Evolutionary conservation across 768 basidiomycete species (phyloP).

Genomic region (Leccinum barrowsii): DNA sequence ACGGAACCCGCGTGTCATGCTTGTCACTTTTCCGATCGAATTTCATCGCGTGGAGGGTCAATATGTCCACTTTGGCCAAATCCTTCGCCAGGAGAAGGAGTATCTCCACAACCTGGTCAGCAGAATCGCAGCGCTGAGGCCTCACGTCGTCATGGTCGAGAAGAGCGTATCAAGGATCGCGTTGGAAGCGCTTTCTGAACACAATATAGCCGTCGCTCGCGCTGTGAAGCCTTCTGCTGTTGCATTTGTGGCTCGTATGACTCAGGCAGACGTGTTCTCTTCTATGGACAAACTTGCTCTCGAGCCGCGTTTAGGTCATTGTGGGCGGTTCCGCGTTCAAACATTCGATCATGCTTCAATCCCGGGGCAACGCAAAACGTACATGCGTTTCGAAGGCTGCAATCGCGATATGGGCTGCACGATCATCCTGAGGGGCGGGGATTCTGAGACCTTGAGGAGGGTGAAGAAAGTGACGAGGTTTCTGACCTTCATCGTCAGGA

Average conservation of each 20-base stretch:
- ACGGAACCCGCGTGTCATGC: constrained; percentile 89
- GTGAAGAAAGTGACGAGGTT: constrained; percentile 93
- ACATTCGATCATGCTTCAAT: constrained; percentile 93
- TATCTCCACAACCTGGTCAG: constrained; percentile 84
- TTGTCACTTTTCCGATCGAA: constrained; percentile 92
- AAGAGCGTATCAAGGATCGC: constrained; percentile 89
- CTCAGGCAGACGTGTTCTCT: constrained; percentile 90
- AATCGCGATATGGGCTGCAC: constrained; percentile 92
- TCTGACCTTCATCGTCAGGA: constrained; percentile 88
- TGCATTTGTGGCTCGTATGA: constrained; percentile 87
- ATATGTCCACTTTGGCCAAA: constrained; percentile 88
- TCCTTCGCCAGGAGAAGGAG: constrained; percentile 89
- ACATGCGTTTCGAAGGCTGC: constrained; percentile 98
- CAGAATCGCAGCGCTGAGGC: constrained; percentile 86
- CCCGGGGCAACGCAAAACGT: constrained; percentile 91
- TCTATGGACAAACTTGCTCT: constrained; percentile 92
- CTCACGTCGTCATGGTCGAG: constrained; percentile 90
- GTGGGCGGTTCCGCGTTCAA: constrained; percentile 79
- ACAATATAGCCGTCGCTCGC: constrained; percentile 87
- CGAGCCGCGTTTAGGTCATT: constrained; percentile 88
- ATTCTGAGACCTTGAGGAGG: constrained; percentile 73
- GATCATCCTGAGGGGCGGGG: constrained; percentile 84
- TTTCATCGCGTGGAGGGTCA: constrained; percentile 91
- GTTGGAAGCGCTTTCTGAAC: constrained; percentile 77
- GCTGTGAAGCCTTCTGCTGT: constrained; percentile 87